Base-by-base conservation (phyloP, 2,329 filamentous ascomycete species). In the Colletotrichum sp. region DNA sequence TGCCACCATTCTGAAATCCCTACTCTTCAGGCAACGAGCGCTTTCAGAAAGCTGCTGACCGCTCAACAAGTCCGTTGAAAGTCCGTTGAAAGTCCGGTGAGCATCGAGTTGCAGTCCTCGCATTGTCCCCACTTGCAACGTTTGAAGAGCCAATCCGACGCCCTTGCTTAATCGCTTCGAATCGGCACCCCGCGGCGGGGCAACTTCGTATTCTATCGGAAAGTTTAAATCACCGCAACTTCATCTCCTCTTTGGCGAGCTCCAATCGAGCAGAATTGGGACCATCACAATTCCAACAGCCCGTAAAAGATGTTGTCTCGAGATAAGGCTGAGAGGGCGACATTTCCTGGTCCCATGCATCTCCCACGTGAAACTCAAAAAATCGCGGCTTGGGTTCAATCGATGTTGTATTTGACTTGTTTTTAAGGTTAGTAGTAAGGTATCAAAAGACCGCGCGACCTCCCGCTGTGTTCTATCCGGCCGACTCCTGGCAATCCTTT, bases 401-500 rank as follows among this genome's bases (percentile, higher is more conserved):
- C 18, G 39, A 44, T 0, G 39, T 44, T 44, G 39, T 44, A 44
- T 44, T 44, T 44, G 39, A 44, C 39, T 44, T 44, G 39, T n/a
- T 44, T 44, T 44, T 44, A 44, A 44, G 39, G 39, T 44, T 44
- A 44, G 39, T 44, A 44, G 39, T 10, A 44, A 44, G 39, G 39
- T 44, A 44, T 44, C 39, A 44, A 44, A 44, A 44, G 39, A 44
- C 18, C 39, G 39, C 39, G 39, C 39, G 39, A 44, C 39, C 39
- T 44, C 39, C 39, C 39, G 39, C 39, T 44, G 39, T 44, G 39
- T n/a, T n/a, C 39, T 44, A 44, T n/a, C 39, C 39, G 9, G 39
- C 2, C 39, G 3, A n/a, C 21, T 79, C 79, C 39, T n/a, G 39
- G 39, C 8, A 10, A n/a, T 44, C 39, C 39, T 10, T 44, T 44